Evolutionary conservation across 495 filamentous ascomycete species (phyloP), one percentile per base, ranked within the genome.

Genomic region (Rostrohypoxylon terebratum): DNA sequence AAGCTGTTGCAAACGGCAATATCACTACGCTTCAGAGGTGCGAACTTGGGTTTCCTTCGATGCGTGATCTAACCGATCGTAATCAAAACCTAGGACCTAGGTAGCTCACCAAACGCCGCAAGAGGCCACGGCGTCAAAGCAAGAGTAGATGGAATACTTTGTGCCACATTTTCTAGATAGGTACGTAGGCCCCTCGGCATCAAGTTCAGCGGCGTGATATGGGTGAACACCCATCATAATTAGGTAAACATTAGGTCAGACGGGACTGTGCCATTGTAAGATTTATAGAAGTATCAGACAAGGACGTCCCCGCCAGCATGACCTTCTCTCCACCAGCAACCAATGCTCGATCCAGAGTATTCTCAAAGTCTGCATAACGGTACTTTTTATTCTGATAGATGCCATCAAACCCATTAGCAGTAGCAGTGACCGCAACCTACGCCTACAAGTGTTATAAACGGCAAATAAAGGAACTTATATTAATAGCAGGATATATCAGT

Each of bases 181-280:
- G 33, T 86, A 81, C 2, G 80, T 74, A 13, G 90, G 77, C 4
- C 57, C 65, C 72, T 85, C 82, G 11, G 61, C 79, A 14, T 77
- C 66, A 10, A 86, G 79, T 4, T 88, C 87, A 1, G 86, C 77
- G 13, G 83, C 83, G 71, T 89, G 79, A 78, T 93, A 96, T 9
- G 93, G 93, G 72, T 96, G 93, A 3, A 96, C 89, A 33, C 93
- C 93, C 34, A 95, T 87, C 3, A 93, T 96, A 90, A 90, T 90
- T 54, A n/a, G n/a, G n/a, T n/a, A 62, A 62, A 20, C 48, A 63
- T 57, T 51, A 57, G 42, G 9, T 18, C 16, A 50, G 65, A 9
- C 33, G 60, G 9, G 47, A 63, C 62, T 86, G 78, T 14, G 91
- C 88, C 18, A 94, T 82, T 21, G 86, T 72, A 9, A 93, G 73